phyloP scores from a whole-genome alignment of 331 rosid genomes.

The Quercus tomentella region DNA sequence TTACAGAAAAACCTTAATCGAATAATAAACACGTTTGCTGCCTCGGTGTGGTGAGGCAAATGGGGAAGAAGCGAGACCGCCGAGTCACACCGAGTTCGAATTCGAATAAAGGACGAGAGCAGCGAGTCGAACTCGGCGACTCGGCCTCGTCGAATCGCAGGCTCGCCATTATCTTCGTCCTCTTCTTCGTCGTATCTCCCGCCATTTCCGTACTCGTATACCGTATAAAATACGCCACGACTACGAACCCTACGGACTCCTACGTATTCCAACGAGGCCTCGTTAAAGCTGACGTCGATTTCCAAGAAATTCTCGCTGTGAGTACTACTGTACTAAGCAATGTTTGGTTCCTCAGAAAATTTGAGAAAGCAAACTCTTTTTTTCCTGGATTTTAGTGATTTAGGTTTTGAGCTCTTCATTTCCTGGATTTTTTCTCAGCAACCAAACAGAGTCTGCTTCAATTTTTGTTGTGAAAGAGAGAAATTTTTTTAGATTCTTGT shows the following conservation, averaged over 20 bases:
- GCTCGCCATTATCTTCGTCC: constrained; percentile 25
- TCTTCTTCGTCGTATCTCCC: constrained; percentile 56
- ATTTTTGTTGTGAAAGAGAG: neutral
- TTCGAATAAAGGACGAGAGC: constrained; percentile 26
- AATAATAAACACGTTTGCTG: neutral
- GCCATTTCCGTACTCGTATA: constrained; percentile 42
- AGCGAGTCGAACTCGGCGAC: neutral
- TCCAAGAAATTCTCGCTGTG: constrained; percentile 63
- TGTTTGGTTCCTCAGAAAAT: constrained; percentile 11
- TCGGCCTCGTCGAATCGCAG: constrained; percentile 36
- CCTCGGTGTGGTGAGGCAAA: constrained; percentile 2
- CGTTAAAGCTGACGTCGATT: constrained; percentile 37
- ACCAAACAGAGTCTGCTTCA: constrained; percentile 5
- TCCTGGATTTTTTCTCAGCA: neutral
- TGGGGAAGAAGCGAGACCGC: constrained; percentile 79
- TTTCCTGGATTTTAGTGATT: neutral
- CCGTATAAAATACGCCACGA: constrained; percentile 27
- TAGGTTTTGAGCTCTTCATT: neutral
- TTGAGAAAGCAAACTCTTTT: neutral
- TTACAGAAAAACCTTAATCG: neutral
- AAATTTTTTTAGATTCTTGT: constrained; percentile 1
- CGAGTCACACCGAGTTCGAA: constrained; percentile 33
- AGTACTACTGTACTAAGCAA: constrained; percentile 4
- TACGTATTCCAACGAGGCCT: constrained; percentile 41
- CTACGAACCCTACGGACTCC: constrained; percentile 12